A percentile compares a stretch with the other conserved stretches of the same genome.
These are phyloP conservation scores for Suillus variegatus DNA, from an alignment of 768 basidiomycete species.

Conservation along the genomic window DNA sequence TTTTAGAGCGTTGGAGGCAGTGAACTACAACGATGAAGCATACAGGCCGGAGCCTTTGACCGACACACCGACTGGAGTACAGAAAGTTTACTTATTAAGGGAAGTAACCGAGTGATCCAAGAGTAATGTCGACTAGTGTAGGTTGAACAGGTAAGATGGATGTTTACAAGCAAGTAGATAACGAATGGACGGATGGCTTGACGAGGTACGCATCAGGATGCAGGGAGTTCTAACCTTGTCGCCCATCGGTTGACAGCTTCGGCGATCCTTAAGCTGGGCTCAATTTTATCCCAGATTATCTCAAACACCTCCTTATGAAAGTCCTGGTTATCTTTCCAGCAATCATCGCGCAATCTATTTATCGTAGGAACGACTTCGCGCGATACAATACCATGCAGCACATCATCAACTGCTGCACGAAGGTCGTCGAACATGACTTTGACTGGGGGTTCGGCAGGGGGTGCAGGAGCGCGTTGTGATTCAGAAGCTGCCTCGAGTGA, in stretches of 20 bases:
- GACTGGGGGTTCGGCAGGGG: background rate
- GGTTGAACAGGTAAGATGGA: background rate
- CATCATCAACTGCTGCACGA: background rate
- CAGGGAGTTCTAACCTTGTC: background rate
- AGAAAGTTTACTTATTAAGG: slow-evolving; percentile 1
- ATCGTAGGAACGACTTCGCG: background rate
- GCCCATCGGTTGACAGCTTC: slow-evolving; percentile 2
- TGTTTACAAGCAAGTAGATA: background rate
- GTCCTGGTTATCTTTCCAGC: background rate
- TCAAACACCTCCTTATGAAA: background rate
- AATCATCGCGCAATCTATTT: background rate
- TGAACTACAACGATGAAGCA: background rate
- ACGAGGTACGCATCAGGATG: background rate
- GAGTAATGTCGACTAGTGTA: background rate
- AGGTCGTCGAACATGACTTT: slow-evolving; percentile 1
- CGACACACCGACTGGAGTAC: background rate
- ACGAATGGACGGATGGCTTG: background rate
- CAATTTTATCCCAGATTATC: background rate
- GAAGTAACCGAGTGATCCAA: background rate
- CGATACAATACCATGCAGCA: background rate
- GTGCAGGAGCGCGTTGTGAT: background rate
- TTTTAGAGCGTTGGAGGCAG: background rate
- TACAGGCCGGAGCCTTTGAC: background rate
- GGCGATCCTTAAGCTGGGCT: background rate
- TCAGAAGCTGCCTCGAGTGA: slow-evolving; percentile 1